Evolutionary conservation across 73 alveolate species (phyloP), one percentile per base, ranked within the genome.

Genomic region (Effrenium voratum): DNA sequence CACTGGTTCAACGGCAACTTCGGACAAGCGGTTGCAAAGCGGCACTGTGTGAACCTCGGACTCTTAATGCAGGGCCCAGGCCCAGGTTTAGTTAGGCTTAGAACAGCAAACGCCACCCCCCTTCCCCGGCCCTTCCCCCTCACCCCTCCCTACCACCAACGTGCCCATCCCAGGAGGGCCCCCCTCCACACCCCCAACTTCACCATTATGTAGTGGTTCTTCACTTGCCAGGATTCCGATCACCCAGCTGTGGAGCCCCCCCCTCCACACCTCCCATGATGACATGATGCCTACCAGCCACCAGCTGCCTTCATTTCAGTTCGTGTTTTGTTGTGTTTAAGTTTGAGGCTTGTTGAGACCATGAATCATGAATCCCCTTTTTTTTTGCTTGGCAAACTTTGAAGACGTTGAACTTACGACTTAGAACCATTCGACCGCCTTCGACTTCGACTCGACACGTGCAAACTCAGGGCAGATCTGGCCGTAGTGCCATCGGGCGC

Each of bases 381-480:
- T 24, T 8, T 5, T 5, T 63, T 15, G 43, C 8, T 63, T 8
- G 26, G n/a, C 8, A 22, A 5, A 5, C n/a, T 63, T 22, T 63
- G 77, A 26, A 16, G 40, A 5, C 26, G 77, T 24, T 22, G 77
- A 63, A 5, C 40, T 15, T 63, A 24, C 8, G n/a, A 30, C 12
- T 63, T 63, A 5, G 8, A 5, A 63, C 19, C 19, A 52, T 8
- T 52, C 19, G 63, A 52, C 8, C 63, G 63, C 63, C 19, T 52
- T 26, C 10, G 40, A 5, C 24, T 4, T 4, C 13, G 47, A 34
- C 13, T 34, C 26, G 13, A n/a, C 34, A 26, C 13, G 47, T 34
- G 44, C 13, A n/a, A 32, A 26, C 49, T 72, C 45, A 72, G 82
- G 82, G 82, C 82, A n/a, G 82, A 72, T 72, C 49, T 72, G 82